phyloP scores from a whole-genome alignment of 1,139 yeast species.

The Scheffersomyces lignicola region DNA sequence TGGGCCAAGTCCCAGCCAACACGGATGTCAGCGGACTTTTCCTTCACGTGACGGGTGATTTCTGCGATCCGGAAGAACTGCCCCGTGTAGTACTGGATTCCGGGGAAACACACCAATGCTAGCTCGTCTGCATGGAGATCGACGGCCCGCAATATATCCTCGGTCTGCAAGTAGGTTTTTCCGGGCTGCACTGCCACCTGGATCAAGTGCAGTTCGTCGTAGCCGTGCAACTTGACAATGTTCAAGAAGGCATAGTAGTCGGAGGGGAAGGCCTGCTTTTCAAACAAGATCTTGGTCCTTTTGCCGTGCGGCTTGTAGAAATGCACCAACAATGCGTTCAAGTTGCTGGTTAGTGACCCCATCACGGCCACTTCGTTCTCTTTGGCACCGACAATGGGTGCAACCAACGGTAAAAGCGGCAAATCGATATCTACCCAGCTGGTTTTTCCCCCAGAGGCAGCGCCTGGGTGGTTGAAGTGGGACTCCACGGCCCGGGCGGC shows the following conservation, averaged over 20 bases:
- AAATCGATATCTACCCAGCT: slow-evolving; percentile 85
- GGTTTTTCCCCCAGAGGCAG: slow-evolving; percentile 38
- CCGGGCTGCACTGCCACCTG: slow-evolving; percentile 61
- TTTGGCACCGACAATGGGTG: slow-evolving; percentile 74
- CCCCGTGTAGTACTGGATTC: slow-evolving; percentile 91
- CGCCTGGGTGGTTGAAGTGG: slow-evolving; percentile 70
- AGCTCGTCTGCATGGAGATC: slow-evolving; percentile 60
- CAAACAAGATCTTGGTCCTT: slow-evolving; percentile 74
- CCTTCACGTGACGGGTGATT: slow-evolving; percentile 60
- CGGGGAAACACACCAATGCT: slow-evolving; percentile 79
- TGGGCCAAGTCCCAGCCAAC: slow-evolving; percentile 98
- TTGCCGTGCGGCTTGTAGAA: slow-evolving; percentile 68
- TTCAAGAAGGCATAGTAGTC: slow-evolving; percentile 86
- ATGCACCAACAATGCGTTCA: slow-evolving; percentile 70
- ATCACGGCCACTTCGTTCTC: slow-evolving; percentile 77
- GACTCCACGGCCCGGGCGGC: slow-evolving; percentile 75
- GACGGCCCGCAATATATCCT: slow-evolving; percentile 58
- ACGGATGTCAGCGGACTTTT: slow-evolving; percentile 38
- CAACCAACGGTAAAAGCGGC: slow-evolving; percentile 67
- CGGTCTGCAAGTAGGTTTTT: slow-evolving; percentile 58
- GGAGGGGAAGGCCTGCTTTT: slow-evolving; percentile 87
- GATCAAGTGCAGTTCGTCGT: slow-evolving; percentile 58
- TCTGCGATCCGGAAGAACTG: slow-evolving; percentile 72
- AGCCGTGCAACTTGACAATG: slow-evolving; percentile 65
- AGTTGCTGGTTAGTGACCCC: slow-evolving; percentile 82